phyloP scores from a whole-genome alignment of 768 basidiomycete species.

The Lentinula sp. region DNA sequence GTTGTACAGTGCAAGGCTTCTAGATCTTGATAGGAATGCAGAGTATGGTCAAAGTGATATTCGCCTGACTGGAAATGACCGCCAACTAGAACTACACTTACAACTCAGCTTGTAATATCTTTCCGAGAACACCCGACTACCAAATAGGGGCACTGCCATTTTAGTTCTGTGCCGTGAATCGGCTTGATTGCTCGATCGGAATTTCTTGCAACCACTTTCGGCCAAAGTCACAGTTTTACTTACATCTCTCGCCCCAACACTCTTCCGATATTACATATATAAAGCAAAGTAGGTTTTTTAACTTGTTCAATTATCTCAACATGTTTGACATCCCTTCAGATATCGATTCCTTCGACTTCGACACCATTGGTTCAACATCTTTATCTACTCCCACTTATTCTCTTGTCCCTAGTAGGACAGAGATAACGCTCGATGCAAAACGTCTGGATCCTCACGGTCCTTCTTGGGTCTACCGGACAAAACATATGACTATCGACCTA shows the following conservation, averaged over 20 bases:
- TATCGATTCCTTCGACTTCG: neutral
- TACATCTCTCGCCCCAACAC: neutral
- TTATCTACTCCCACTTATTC: neutral
- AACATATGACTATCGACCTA: slow-evolving; percentile 1
- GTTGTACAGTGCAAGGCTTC: no score
- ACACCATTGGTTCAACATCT: neutral
- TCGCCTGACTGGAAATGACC: no score
- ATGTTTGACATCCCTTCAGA: neutral
- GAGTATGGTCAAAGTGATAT: no score
- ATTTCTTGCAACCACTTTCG: neutral
- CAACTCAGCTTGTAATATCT: no score
- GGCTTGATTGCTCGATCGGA: neutral
- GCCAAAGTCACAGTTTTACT: neutral
- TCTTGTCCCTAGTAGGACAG: neutral
- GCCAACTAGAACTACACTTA: no score
- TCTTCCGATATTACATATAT: slow-evolving; percentile 1
- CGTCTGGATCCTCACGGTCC: neutral
- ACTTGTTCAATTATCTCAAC: neutral
- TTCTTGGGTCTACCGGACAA: slow-evolving; percentile 1
- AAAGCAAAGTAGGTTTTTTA: neutral
- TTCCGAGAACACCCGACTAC: neutral
- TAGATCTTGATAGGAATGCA: no score
- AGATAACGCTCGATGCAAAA: neutral
- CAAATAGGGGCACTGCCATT: neutral
- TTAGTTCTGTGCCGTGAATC: neutral